phyloP scores from a whole-genome alignment of 1,284 basidiomycete genomes.

The Puccinia triticina region DNA sequence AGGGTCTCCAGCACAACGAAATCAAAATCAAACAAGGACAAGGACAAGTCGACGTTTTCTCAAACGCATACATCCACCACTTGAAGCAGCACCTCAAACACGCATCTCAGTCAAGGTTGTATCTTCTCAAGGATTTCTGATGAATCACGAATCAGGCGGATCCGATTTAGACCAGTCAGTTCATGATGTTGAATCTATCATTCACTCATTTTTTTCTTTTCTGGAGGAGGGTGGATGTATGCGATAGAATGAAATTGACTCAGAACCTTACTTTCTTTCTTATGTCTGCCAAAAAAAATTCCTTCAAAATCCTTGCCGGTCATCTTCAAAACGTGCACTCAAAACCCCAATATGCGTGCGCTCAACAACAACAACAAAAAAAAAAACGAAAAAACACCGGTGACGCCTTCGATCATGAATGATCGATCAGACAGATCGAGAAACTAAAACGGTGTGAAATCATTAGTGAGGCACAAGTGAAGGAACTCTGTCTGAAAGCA shows the following conservation, averaged over 20 bases:
- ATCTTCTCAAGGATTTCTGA: neutral
- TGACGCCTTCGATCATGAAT: neutral
- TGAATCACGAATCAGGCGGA: conserved; percentile 44
- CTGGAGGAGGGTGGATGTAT: neutral
- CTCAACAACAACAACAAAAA: neutral
- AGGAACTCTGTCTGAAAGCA: conserved; percentile 88
- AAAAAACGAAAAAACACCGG: too few species aligned
- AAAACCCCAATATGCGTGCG: neutral
- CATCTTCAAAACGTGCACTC: neutral
- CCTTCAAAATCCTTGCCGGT: neutral
- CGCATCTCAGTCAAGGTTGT: neutral
- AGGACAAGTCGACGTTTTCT: neutral
- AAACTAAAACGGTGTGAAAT: conserved; percentile 87
- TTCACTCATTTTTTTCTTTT: neutral
- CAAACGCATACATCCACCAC: neutral
- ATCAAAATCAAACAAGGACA: neutral
- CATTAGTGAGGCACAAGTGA: conserved; percentile 89
- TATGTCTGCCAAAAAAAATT: neutral
- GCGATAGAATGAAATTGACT: neutral
- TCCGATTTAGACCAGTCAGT: conserved; percentile 51
- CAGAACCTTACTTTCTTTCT: neutral
- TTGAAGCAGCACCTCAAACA: neutral
- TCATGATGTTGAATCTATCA: neutral
- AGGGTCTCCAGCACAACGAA: too few species aligned
- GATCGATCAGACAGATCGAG: conserved; percentile 60